Percentiles rank a stretch among this genome's conserved stretches.
Evolutionary conservation across 768 basidiomycete genomes (phyloP).

Genomic region (Mycena latifolia): DNA sequence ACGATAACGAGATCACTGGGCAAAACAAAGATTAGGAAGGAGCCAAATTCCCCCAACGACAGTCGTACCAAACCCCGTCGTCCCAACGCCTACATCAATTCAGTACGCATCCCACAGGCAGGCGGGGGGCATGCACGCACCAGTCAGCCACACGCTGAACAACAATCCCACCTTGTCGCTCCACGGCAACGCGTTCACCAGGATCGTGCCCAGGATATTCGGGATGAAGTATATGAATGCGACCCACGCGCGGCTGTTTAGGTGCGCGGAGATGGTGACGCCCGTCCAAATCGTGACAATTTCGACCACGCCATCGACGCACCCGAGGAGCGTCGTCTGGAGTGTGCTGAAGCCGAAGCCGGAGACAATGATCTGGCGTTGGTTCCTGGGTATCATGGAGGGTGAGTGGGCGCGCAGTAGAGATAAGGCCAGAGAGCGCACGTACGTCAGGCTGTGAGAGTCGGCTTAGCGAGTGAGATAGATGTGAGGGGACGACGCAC

Average conservation of each 20-base stretch:
- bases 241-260: slow-evolving; percentile 21
- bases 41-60: neutral
- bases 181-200: slow-evolving; percentile 64
- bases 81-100: slow-evolving; percentile 38
- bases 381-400: slow-evolving; percentile 54
- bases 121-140: neutral
- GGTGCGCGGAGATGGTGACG: slow-evolving; percentile 51
- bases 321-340: slow-evolving; percentile 67
- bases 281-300: slow-evolving; percentile 68
- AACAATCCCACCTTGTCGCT: slow-evolving; percentile 61
- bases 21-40: slow-evolving; percentile 34
- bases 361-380: slow-evolving; percentile 60
- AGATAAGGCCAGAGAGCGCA: neutral
- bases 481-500: neutral
- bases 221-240: slow-evolving; percentile 43
- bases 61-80: slow-evolving; percentile 5
- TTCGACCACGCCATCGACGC: slow-evolving; percentile 63
- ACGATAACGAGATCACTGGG: slow-evolving; percentile 58
- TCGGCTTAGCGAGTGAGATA: neutral
- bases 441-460: slow-evolving; percentile 11
- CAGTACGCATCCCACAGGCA: too few relatives aligned
- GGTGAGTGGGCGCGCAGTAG: neutral
- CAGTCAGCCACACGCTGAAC: slow-evolving; percentile 52
- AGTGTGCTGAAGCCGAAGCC: slow-evolving; percentile 64
- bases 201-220: slow-evolving; percentile 58